Base-by-base conservation (phyloP, 306 rosid species). In the Trifolium repens region DNA sequence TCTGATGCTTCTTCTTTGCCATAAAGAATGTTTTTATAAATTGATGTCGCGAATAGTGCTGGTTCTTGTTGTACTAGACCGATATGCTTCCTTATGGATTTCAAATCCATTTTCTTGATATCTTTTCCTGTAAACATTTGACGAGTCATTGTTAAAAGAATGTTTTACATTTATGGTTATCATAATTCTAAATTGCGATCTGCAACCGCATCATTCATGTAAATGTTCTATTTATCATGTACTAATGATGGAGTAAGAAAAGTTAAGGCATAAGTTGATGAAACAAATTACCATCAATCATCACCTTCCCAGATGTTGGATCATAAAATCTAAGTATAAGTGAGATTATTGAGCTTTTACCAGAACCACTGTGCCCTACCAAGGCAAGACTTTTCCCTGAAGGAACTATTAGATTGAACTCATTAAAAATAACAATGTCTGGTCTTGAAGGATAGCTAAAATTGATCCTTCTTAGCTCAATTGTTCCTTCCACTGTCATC, bases 1-100 rank as follows among this genome's bases (percentile, higher is more conserved):
- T 93, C 96, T 2, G 90, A 71, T 5, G 87, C 96, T 76, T 85
- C 97, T 81, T 91, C 93, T 67, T 84, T 91, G 17, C 98, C 97
- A n/a, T 91, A 93, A 0, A 83, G 72, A 77, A 93, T 91, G 64
- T 93, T 93, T 69, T 89, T 96, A 65, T 83, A 88, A 54, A 93
- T 93, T 30, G 98, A 67, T 19, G 93, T 89, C 9, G 96, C 93
- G 43, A 93, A 93, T 44, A 93, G 93, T 61, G 96, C 91, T 1
- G 97, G 98, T 62, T 93, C 98, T 80, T 93, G 98, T 75, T 91
- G 98, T 65, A 93, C 98, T 12, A 93, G 81, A 15, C 97, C 98
- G 15, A 93, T 88, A 59, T 85, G 96, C 63, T 85, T 91, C 77
- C 97, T 79, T 1, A 93, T 87, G 26, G 94, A 91, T 69, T 84